A percentile compares a stretch with the other conserved stretches of the same genome.
phyloP scores from a whole-genome alignment of 768 basidiomycete genomes.

The Infundibulicybe gibba region DNA sequence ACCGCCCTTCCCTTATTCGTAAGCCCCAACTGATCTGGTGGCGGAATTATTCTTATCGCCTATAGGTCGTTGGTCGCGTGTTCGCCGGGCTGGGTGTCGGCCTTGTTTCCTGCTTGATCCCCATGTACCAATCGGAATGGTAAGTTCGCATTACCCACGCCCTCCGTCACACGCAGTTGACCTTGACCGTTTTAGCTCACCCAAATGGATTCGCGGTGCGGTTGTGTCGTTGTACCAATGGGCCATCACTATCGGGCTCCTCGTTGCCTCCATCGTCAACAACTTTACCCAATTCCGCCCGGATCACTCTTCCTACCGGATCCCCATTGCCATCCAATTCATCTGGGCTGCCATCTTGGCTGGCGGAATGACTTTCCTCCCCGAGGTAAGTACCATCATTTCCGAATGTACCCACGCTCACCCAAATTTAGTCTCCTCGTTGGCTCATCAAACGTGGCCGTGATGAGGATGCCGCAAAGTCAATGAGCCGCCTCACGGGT shows the following conservation, averaged over 20 bases:
- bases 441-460: constrained; percentile 70
- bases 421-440: constrained; percentile 52
- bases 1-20: constrained; percentile 20
- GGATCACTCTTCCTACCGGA: constrained; percentile 46
- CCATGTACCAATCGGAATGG: constrained; percentile 51
- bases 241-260: constrained; percentile 71
- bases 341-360: constrained; percentile 74
- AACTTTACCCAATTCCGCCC: constrained; percentile 55
- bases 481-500: constrained; percentile 66
- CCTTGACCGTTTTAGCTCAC: constrained; percentile 32
- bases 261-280: constrained; percentile 67
- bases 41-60: neutral
- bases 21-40: constrained; percentile 3
- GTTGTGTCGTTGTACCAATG: constrained; percentile 49
- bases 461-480: constrained; percentile 50
- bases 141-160: constrained; percentile 5
- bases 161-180: constrained; percentile 1
- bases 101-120: constrained; percentile 63
- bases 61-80: constrained; percentile 57
- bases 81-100: constrained; percentile 23
- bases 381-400: neutral
- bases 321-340: constrained; percentile 73
- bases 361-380: constrained; percentile 45
- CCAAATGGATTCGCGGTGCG: constrained; percentile 75
- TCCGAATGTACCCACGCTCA: neutral